phyloP scores from a whole-genome alignment of 371 early-diverging fungal genomes.

The Zychaea mexicana region DNA sequence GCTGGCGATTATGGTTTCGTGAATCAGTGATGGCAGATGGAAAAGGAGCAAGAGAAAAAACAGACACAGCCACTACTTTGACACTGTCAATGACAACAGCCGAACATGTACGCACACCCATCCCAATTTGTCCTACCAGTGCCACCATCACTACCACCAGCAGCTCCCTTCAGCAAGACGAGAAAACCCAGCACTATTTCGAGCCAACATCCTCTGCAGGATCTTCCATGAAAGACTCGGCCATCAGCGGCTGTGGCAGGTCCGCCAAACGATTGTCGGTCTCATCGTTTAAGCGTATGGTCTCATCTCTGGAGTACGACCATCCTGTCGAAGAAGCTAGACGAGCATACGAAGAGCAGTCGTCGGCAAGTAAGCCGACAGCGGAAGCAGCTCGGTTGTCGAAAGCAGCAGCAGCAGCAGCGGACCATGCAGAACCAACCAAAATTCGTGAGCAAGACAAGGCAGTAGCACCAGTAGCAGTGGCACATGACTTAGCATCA shows the following conservation, averaged over 20 bases:
- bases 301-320: constrained; percentile 22
- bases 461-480: background rate
- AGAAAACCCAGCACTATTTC: background rate
- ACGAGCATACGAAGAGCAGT: background rate
- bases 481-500: background rate
- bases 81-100: background rate
- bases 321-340: background rate
- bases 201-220: background rate
- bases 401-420: background rate
- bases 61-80: too few relatives aligned
- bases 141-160: background rate
- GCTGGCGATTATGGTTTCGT: constrained; percentile 38
- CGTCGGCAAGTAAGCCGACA: background rate
- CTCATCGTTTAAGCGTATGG: constrained; percentile 32
- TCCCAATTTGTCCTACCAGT: constrained; percentile 1
- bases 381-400: background rate
- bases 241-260: background rate
- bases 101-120: constrained; percentile 1
- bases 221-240: constrained; percentile 11
- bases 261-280: constrained; percentile 27
- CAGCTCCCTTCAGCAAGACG: background rate
- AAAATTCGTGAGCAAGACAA: too few relatives aligned
- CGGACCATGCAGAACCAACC: too few relatives aligned
- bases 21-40: constrained; percentile 1
- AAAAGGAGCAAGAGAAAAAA: background rate